A percentile compares a stretch with the other conserved stretches of the same genome.
Evolutionary conservation across 495 filamentous ascomycete species (phyloP).

Genomic region (Letharia columbiana): DNA sequence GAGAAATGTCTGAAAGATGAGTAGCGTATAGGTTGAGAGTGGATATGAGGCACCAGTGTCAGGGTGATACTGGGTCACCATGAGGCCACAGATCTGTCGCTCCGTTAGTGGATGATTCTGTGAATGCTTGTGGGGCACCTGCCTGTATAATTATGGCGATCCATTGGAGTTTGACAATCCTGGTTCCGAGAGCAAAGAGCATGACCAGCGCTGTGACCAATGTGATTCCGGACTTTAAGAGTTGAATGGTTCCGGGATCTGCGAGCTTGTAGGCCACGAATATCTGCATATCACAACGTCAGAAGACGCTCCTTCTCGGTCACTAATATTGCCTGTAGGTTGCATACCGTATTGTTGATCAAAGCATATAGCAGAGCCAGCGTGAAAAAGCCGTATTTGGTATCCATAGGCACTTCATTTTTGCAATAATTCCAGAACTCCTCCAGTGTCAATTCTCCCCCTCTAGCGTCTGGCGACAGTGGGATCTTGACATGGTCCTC

Average conservation of each 20-base stretch:
- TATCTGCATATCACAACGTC: not conserved
- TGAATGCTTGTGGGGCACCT: not conserved
- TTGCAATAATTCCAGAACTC: slow-evolving; percentile 15
- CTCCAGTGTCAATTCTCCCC: not conserved
- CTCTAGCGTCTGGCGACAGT: not conserved
- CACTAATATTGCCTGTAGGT: not conserved
- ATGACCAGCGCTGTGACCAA: slow-evolving; percentile 3
- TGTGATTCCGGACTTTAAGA: slow-evolving; percentile 1
- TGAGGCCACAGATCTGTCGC: not conserved
- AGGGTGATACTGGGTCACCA: slow-evolving; percentile 6
- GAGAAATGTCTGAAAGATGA: slow-evolving; percentile 4
- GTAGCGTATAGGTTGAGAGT: not conserved
- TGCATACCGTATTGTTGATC: slow-evolving; percentile 26
- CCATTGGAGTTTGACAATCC: slow-evolving; percentile 4
- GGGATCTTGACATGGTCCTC: not conserved
- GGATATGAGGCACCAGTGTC: slow-evolving; percentile 4
- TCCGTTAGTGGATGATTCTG: not conserved
- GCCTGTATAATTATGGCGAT: slow-evolving; percentile 3
- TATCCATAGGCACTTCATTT: slow-evolving; percentile 22
- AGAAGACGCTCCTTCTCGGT: not conserved
- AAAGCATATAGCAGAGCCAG: slow-evolving; percentile 27
- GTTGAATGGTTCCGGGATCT: not conserved
- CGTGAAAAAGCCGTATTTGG: slow-evolving; percentile 24
- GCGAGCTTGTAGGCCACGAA: slow-evolving; percentile 5
- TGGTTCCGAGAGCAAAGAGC: not conserved